Evolutionary conservation across 2,329 filamentous ascomycete species (phyloP), one percentile per base, ranked within the genome.

Genomic region (Cladophialophora bantiana): DNA sequence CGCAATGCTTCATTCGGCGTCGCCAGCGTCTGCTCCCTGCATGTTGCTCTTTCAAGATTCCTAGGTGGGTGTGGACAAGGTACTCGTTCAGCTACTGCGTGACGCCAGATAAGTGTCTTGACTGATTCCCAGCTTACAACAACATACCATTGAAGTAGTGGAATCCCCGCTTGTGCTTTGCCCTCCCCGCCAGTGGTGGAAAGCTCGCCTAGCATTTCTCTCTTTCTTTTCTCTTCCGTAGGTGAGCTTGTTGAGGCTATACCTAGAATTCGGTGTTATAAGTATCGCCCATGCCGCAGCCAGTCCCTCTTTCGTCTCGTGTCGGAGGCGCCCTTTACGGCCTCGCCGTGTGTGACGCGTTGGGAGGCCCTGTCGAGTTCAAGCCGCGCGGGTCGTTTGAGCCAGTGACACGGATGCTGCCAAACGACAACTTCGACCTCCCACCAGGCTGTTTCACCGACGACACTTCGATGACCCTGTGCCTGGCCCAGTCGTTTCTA

Each of bases 391-490:
- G 77, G 13, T 74, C 71, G 3, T 82, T 82, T 68, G 61, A 74
- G 0, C 72, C 70, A 12, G 74, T 82, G 57, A 78, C 74, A 7
- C 72, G 68, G 4, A 74, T 79, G 52, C 70, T 71, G 48, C 70
- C 70, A 18, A 80, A 80, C 50, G 55, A 59, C 10, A 77, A 74
- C 34, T 80, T 79, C 63, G 54, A 68, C 15, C 68, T 80, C 9
- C 77, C 78, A 7, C 73, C 78, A 9, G 79, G 80, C 71, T 77
- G 74, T 38, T 82, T 78, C 72, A 81, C 80, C 3, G 80, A 82
- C 69, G 80, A 82, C 65, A 81, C 79, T 1, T 77, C 78, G 12
- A 80, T 82, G 78, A 79, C 80, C 4, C 73, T 82, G 10, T 81
- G 80, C 56, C 76, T 82, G 4, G 77, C 78, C 1, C 72, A 77